These are phyloP conservation scores for Septoria linicola DNA, from an alignment of 2,329 filamentous ascomycete genomes.

Conservation along the genomic window DNA sequence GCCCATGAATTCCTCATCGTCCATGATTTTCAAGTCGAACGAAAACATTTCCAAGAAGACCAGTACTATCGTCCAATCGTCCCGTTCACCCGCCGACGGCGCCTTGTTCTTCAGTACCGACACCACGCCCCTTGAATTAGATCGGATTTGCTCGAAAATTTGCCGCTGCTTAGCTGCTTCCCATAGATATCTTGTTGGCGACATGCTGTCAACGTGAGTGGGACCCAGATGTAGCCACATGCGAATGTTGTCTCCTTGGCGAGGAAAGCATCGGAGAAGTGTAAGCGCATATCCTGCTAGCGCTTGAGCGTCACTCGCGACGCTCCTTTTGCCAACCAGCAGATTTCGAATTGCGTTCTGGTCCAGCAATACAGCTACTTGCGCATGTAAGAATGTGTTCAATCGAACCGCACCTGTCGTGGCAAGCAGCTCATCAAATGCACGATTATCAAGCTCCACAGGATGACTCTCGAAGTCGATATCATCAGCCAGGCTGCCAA, in stretches of 20 bases:
- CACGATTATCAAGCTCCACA: slow-evolving; percentile 34
- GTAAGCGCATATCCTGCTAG: slow-evolving; percentile 85
- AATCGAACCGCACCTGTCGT: slow-evolving; percentile 29
- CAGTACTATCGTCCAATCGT: slow-evolving; percentile 85
- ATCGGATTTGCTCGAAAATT: slow-evolving; percentile 57
- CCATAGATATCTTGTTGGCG: slow-evolving; percentile 85
- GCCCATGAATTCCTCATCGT: slow-evolving; percentile 83
- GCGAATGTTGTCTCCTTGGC: slow-evolving; percentile 79
- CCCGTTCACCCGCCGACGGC: slow-evolving; percentile 39
- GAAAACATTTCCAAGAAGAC: slow-evolving; percentile 93
- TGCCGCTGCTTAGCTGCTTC: slow-evolving; percentile 59
- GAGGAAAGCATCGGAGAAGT: slow-evolving; percentile 79
- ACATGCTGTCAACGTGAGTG: slow-evolving; percentile 43
- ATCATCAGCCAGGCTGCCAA: slow-evolving; percentile 57
- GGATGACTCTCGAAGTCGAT: slow-evolving; percentile 51
- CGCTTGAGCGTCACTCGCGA: slow-evolving; percentile 61
- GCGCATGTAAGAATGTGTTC: slow-evolving; percentile 58
- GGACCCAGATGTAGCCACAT: slow-evolving; percentile 85
- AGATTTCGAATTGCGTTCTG: slow-evolving; percentile 66
- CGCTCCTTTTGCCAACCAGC: slow-evolving; percentile 26
- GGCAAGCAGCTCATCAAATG: slow-evolving; percentile 50
- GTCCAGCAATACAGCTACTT: slow-evolving; percentile 71
- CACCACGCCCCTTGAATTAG: slow-evolving; percentile 59
- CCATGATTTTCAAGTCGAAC: slow-evolving; percentile 87
- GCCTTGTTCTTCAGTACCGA: slow-evolving; percentile 50